Evolutionary conservation across 2,329 filamentous ascomycete genomes (phyloP), one percentile per base, ranked within the genome.

Genomic region (Drechslerella dactyloides): DNA sequence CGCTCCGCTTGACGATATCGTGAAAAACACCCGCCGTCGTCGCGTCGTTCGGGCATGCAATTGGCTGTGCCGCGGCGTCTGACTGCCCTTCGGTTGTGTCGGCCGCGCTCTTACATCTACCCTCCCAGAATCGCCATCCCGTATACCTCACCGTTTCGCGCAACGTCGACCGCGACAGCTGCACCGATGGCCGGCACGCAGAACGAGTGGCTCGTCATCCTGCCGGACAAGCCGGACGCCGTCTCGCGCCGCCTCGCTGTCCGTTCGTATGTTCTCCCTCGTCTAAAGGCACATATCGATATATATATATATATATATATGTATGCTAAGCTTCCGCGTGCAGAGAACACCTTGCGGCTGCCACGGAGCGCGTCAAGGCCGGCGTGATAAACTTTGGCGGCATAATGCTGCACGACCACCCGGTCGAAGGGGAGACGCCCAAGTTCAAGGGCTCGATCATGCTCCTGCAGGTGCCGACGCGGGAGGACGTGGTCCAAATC

Each of bases 171-270:
- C 30, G 46, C 65, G 30, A 35, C 33, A 10, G 42, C 66, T 5
- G 10, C 5, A 23, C 44, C 55, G 35, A 52, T 50, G 15, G 48
- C n/a, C n/a, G n/a, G n/a, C n/a, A n/a, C n/a, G n/a, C n/a, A 73
- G 17, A 73, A 73, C 56, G 68, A 73, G 57, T 73, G 68, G 68
- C 68, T 73, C 35, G 68, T 73, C 55, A 66, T 73, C 40, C 55
- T 66, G 15, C 68, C 68, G 21, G 68, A 73, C 42, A 65, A 73
- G 50, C 55, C 68, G 8, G 68, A 65, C 21, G 60, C 68, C 13
- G 56, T 73, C 35, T 40, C 60, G 24, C 68, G 68, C 23, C 60
- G 68, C 10, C 68, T 73, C 42, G 60, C 42, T 2, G 61, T 73
- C 52, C 60, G 68, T 30, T 23, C 37, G 68, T 73, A 66, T 56